Base-by-base conservation (phyloP, 495 filamentous ascomycete genomes). In the Neurospora sp. region DNA sequence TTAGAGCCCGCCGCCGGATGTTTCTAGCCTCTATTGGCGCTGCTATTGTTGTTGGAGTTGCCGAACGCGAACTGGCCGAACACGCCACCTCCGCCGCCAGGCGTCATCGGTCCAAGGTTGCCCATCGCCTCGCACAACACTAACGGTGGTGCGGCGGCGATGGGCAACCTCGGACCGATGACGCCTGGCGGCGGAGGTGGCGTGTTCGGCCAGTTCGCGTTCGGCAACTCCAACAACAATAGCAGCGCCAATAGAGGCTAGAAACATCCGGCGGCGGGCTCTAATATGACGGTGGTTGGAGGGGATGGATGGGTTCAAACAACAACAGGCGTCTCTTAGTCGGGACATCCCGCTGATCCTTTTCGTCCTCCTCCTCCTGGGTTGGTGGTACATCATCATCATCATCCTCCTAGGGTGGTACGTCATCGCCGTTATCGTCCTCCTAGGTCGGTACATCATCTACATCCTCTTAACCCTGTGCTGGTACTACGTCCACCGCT, bases 171-270 rank as follows among this genome's bases (percentile, higher is more conserved):
- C 77, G 89, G 88, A 16, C 83, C 89, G 8, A 85, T 91, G 82
- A 93, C 92, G 6, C 91, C 92, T 0, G 90, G 91, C 39, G 89
- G 87, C 12, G 88, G 87, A 4, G 89, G 88, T 38, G 90, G 90
- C 38, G 88, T 91, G 12, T 89, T 89, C 80, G 87, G 87, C 18
- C 77, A 80, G 70, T 89, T 88, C 76, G 82, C 85, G 74, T 87
- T 86, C 79, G 79, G 81, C 39, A 73, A 79, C 22, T 79, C 78
- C 72, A 71, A 70, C 45, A 71, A 72, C 40, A 73, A 74, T 18
- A 37, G 65, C 9, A 35, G 1, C 27, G n/a, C n/a, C 71, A 68
- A 47, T 44, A 14, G 69, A 74, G 65, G 69, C 37, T 47, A 69
- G 20, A 12, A 53, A 1, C 69, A 45, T 31, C 39, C 38, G 20